Evolutionary conservation across 805 yeast genomes (phyloP).

Genomic region (Wickerhamomyces strasburgensis): DNA sequence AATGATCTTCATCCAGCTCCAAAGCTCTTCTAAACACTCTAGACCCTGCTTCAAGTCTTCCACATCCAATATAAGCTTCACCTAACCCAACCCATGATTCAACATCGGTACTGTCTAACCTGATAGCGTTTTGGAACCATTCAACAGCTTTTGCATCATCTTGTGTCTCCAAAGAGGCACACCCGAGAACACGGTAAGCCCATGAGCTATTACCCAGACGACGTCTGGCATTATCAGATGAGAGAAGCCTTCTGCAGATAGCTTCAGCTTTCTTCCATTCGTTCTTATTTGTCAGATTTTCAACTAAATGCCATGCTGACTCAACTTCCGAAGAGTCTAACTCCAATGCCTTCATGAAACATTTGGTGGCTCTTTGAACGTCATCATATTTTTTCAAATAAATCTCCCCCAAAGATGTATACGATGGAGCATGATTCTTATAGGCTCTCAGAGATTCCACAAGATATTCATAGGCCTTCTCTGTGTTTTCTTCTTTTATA

Average conservation of each 20-base stretch:
- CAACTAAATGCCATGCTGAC: slow-evolving; percentile 71
- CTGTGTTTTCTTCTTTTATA: slow-evolving; percentile 29
- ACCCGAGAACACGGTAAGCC: slow-evolving; percentile 89
- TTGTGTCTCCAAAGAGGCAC: slow-evolving; percentile 64
- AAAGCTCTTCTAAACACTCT: slow-evolving; percentile 73
- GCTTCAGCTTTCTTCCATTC: slow-evolving; percentile 87
- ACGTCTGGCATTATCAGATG: slow-evolving; percentile 56
- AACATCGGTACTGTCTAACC: slow-evolving; percentile 60
- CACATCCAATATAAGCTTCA: slow-evolving; percentile 85
- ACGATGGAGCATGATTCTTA: slow-evolving; percentile 70
- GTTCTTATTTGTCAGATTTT: slow-evolving; percentile 54
- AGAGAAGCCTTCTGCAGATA: slow-evolving; percentile 60
- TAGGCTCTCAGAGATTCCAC: slow-evolving; percentile 59
- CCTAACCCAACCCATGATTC: slow-evolving; percentile 96
- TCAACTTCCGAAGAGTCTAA: slow-evolving; percentile 68
- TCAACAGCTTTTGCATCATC: slow-evolving; percentile 78
- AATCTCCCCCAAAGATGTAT: slow-evolving; percentile 74
- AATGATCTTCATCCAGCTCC: slow-evolving; percentile 45
- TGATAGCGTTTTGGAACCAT: slow-evolving; percentile 80
- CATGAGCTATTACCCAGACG: slow-evolving; percentile 50
- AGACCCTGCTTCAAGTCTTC: slow-evolving; percentile 79
- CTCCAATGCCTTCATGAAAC: slow-evolving; percentile 87
- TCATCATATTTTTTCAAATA: slow-evolving; percentile 59
- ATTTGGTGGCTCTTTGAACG: slow-evolving; percentile 66
- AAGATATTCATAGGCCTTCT: slow-evolving; percentile 55